Base-by-base conservation (phyloP, 2,329 filamentous ascomycete species). In the Xylaria sp. region DNA sequence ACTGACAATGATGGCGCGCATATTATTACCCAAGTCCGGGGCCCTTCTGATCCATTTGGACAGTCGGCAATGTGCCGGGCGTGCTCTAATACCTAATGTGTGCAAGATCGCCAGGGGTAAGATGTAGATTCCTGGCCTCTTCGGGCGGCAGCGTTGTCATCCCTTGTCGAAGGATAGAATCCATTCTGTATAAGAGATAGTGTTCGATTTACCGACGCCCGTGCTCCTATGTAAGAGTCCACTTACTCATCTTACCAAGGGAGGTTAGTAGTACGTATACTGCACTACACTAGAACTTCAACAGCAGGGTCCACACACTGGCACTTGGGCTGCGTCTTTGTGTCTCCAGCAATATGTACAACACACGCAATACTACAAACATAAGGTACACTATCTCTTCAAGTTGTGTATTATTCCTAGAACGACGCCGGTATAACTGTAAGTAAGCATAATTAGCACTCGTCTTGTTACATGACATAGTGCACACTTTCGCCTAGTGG, bases 51-150 rank as follows among this genome's bases (percentile, higher is more conserved):
- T 28, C 28, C 28, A 28, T 18, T 49, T 49, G 15, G 18, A 54
- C 61, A 55, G 55, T 62, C 49, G 57, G 51, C 43, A 43, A 41
- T 36, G 52, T 57, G 52, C 62, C 41, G 43, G 61, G 36, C 49
- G 52, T 61, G 62, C n/a, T 61, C 51, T 28, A 54, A 46, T 20
- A 33, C 65, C 60, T 23, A 70, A 64, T 64, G 25, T 25, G 64
- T 70, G 39, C 60, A 70, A 64, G 64, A 70, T 70, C 64, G 61
- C 64, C 67, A 70, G 67, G 67, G 60, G 67, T 7, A 10, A 36
- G 33, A 36, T 36, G 33, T 36, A 25, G 36, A 25, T 55, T 41
- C 43, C 39, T 33, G 31, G 52, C 52, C 33, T 58, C 9, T 65
- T 58, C 51, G 51, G 62, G 57, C 28, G 57, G 23, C 66, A 57